Evolutionary conservation across 257 asterid genomes (phyloP).

Genomic region (Solanum sitiens): DNA sequence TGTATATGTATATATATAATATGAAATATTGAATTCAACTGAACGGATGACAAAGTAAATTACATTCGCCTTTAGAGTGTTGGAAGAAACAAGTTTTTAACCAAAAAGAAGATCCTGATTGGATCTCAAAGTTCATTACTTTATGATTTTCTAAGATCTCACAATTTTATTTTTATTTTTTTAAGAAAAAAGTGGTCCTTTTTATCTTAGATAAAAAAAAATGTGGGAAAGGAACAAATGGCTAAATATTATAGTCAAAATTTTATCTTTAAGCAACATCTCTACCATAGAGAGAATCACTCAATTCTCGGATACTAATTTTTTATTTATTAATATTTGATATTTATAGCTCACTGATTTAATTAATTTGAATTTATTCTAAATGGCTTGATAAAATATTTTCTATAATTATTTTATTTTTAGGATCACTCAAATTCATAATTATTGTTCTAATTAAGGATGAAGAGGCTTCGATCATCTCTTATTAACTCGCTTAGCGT

Average conservation of each 20-base stretch:
- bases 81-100: neutral
- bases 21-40: neutral
- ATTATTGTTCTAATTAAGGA: neutral
- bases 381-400: neutral
- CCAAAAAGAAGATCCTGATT: neutral
- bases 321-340: neutral
- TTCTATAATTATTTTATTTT: neutral
- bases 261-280: neutral
- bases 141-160: neutral
- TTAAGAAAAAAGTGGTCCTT: neutral
- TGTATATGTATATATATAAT: neutral
- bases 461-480: neutral
- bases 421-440: neutral
- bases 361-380: neutral
- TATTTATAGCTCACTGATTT: neutral
- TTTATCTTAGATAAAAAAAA: neutral
- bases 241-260: neutral
- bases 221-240: neutral
- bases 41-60: neutral
- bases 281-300: neutral
- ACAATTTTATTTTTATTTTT: neutral
- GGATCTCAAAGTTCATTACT: neutral
- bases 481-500: neutral
- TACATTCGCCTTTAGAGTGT: neutral
- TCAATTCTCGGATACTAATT: neutral